phyloP scores from a whole-genome alignment of 495 filamentous ascomycete genomes.

The Trichoderma orchidacearum region DNA sequence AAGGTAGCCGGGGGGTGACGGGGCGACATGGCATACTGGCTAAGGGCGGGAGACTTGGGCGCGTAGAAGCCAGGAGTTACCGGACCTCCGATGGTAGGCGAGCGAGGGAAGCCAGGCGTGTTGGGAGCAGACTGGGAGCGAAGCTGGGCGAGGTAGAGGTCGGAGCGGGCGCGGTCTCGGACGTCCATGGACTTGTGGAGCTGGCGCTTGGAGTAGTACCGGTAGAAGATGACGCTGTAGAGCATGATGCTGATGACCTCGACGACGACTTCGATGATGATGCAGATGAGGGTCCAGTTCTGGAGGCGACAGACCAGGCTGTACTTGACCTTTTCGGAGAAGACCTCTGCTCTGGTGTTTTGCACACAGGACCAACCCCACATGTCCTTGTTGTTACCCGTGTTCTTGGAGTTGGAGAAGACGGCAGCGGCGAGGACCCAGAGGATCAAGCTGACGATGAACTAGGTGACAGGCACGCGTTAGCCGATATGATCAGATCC shows the following conservation, averaged over 20 bases:
- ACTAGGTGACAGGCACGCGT: slow-evolving; percentile 24
- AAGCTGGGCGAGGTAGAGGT: slow-evolving; percentile 91
- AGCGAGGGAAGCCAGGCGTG: slow-evolving; percentile 58
- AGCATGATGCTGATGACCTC: slow-evolving; percentile 83
- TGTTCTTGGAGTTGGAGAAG: slow-evolving; percentile 60
- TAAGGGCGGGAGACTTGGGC: slow-evolving; percentile 44
- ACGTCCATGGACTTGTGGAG: slow-evolving; percentile 93
- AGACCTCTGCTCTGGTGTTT: slow-evolving; percentile 65
- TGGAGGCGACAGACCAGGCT: slow-evolving; percentile 84
- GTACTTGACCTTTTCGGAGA: slow-evolving; percentile 69
- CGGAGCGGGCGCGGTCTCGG: slow-evolving; percentile 83
- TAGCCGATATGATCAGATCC: background rate
- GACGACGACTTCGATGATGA: slow-evolving; percentile 91
- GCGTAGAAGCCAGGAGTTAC: slow-evolving; percentile 68
- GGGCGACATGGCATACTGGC: slow-evolving; percentile 35
- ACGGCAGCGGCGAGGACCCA: slow-evolving; percentile 82
- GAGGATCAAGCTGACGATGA: slow-evolving; percentile 86
- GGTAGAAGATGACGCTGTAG: slow-evolving; percentile 90
- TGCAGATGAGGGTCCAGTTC: slow-evolving; percentile 94
- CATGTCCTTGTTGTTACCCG: slow-evolving; percentile 66
- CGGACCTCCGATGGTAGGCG: slow-evolving; percentile 22
- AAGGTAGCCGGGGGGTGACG: slow-evolving; percentile 39
- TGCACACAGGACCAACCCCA: slow-evolving; percentile 96
- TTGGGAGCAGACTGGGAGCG: slow-evolving; percentile 87
- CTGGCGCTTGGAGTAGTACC: slow-evolving; percentile 86